Evolutionary conservation across 805 yeast genomes (phyloP), one percentile per base, ranked within the genome.

Genomic region (Pichia gijzeniarum): DNA sequence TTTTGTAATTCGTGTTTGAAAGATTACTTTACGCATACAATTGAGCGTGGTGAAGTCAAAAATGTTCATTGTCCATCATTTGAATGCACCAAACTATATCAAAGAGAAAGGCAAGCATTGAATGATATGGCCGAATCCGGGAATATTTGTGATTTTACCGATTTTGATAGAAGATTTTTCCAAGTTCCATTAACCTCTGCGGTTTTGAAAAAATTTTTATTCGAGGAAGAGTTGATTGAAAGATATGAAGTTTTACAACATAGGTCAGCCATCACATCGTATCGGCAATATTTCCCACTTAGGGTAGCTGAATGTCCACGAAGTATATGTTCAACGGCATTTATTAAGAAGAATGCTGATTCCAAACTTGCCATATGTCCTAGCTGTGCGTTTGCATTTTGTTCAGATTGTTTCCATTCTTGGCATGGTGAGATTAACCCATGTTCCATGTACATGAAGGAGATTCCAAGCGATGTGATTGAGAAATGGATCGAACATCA

Each of bases 21-120:
- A 12, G 70, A 67, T 5, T 78, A 72, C 48, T 72, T 71, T 41
- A 49, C 56, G 1, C 59, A 68, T 3, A 58, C 63, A 37, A 77
- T 80, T 12, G 54, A 54, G 7, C 57, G 69, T 4, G 85, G 82
- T 3, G 74, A 73, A 31, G 66, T 77, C 4, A 69, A 69, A 16
- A 71, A 64, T 38, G 63, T 80, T 2, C 79, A 78, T 55, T 80
- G 86, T 53, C 85, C 85, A 1, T 71, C 77, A 38, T 74, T 72
- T 51, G 70, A 67, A 33, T 74, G 79, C 45, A 70, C 75, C 3
- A 43, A 48, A 34, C 12, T 12, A 13, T 5, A 33, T 18, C 27
- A 65, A 59, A 44, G 31, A 33, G 10, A 51, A 47, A 22, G 55
- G 54, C 30, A 41, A 48, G 18, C 49, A 51, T 3, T 41, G n/a